Conservation (phyloP, 768 basidiomycete species). For the Tulasnella sp. region DNA sequence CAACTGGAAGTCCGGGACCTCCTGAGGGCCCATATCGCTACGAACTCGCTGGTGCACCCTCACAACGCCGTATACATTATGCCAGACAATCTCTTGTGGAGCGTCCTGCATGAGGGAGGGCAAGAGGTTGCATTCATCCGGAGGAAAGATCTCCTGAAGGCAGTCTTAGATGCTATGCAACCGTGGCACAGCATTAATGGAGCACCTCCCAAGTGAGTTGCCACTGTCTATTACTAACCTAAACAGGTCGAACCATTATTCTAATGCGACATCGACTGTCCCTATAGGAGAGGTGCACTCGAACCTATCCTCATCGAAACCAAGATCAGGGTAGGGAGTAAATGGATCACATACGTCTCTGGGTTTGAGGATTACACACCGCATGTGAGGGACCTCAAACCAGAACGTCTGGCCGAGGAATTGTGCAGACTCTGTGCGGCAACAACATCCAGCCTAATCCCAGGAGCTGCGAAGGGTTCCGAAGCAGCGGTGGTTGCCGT, state of each 20-base stretch:
- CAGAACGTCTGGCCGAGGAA: conserved; percentile 69
- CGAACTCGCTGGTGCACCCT: conserved; percentile 52
- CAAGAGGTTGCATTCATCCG: conserved; percentile 21
- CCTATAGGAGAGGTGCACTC: conserved; percentile 59
- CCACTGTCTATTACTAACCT: too few relatives aligned
- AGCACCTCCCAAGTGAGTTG: conserved; percentile 6
- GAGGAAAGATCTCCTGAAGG: conserved; percentile 50
- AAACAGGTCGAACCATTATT: neutral
- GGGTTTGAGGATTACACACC: conserved; percentile 66
- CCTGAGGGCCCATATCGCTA: conserved; percentile 52
- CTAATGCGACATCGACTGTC: conserved; percentile 24
- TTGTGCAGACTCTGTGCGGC: conserved; percentile 67
- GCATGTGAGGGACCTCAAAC: conserved; percentile 31
- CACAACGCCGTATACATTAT: conserved; percentile 61
- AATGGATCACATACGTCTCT: conserved; percentile 62
- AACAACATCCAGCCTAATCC: conserved; percentile 53
- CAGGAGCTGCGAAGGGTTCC: conserved; percentile 56
- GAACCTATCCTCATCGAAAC: conserved; percentile 57
- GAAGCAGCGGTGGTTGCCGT: conserved; percentile 58
- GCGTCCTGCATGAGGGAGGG: conserved; percentile 28
- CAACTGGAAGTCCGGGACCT: conserved; percentile 44
- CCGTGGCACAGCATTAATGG: conserved; percentile 40
- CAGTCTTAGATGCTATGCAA: conserved; percentile 59
- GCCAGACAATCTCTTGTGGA: conserved; percentile 36
- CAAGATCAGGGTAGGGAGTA: conserved; percentile 73